Conservation (phyloP, 2,329 filamentous ascomycete species). For the Botryotinia convoluta region DNA sequence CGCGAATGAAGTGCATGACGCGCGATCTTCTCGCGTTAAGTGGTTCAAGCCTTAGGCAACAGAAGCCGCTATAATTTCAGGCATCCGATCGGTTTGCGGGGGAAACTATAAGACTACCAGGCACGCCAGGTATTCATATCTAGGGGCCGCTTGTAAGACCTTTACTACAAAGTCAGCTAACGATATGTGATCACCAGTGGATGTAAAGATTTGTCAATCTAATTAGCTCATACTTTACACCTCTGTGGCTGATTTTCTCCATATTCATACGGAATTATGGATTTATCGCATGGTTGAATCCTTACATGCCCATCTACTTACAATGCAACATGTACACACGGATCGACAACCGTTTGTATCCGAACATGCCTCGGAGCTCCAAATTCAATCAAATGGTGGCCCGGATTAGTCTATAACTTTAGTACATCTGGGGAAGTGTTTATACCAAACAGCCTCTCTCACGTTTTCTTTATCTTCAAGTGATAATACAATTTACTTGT, state of each 20-base stretch:
- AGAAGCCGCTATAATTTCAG: background rate
- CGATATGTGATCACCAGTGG: background rate
- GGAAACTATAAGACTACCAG: background rate
- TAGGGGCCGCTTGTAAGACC: background rate
- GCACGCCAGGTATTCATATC: background rate
- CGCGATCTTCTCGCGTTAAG: conserved; percentile 24
- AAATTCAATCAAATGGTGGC: background rate
- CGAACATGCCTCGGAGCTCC: conserved; percentile 20
- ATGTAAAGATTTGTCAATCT: background rate
- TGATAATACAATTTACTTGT: background rate
- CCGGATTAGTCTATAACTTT: conserved; percentile 13
- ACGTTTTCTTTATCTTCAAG: background rate
- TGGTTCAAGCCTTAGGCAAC: conserved; percentile 16
- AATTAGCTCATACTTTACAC: background rate
- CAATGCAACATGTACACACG: background rate
- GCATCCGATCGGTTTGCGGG: background rate
- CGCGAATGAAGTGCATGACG: conserved; percentile 19
- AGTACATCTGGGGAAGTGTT: background rate
- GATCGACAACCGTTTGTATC: conserved; percentile 6
- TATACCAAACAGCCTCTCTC: background rate
- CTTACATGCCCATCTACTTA: background rate
- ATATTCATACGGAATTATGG: background rate
- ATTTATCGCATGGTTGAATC: background rate
- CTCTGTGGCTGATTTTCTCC: background rate
- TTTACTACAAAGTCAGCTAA: background rate